A percentile compares a stretch with the other conserved stretches of the same genome.
phyloP scores from a whole-genome alignment of 2,329 filamentous ascomycete species.

The Atkinsonella hypoxylon region DNA sequence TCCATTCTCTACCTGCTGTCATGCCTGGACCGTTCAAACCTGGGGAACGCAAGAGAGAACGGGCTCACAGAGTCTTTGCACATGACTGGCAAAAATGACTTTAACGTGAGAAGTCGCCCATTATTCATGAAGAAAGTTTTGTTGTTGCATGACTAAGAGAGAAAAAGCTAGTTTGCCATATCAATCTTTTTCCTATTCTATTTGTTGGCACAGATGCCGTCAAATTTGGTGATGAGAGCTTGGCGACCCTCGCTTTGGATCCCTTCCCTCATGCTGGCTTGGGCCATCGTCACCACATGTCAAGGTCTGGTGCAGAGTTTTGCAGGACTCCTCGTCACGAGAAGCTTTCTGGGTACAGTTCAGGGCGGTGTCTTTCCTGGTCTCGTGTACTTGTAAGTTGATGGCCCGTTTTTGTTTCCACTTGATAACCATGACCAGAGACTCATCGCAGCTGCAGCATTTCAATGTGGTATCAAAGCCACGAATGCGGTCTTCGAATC shows the following conservation, averaged over 20 bases:
- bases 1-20: constrained; percentile 46
- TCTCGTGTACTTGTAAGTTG: constrained; percentile 40
- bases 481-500: constrained; percentile 50
- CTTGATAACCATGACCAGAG: not conserved
- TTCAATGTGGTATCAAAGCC: constrained; percentile 45
- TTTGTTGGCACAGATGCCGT: constrained; percentile 40
- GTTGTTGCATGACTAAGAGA: not conserved
- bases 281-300: constrained; percentile 33
- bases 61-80: constrained; percentile 29
- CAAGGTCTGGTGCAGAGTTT: constrained; percentile 42
- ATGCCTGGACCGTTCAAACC: constrained; percentile 31
- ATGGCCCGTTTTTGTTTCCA: not conserved
- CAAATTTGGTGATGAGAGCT: constrained; percentile 44
- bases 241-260: constrained; percentile 40
- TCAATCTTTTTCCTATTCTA: constrained; percentile 43
- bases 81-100: constrained; percentile 22
- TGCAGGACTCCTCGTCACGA: constrained; percentile 34
- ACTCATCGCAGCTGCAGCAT: constrained; percentile 21
- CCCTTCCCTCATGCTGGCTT: constrained; percentile 40
- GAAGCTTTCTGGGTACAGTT: constrained; percentile 34
- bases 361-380: constrained; percentile 51
- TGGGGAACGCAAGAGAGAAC: constrained; percentile 48
- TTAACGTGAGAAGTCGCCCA: constrained; percentile 14
- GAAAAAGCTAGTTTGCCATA: constrained; percentile 24
- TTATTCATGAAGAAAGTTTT: not conserved